phyloP scores from a whole-genome alignment of 2,329 filamentous ascomycete species.

The Fusarium dimerum region DNA sequence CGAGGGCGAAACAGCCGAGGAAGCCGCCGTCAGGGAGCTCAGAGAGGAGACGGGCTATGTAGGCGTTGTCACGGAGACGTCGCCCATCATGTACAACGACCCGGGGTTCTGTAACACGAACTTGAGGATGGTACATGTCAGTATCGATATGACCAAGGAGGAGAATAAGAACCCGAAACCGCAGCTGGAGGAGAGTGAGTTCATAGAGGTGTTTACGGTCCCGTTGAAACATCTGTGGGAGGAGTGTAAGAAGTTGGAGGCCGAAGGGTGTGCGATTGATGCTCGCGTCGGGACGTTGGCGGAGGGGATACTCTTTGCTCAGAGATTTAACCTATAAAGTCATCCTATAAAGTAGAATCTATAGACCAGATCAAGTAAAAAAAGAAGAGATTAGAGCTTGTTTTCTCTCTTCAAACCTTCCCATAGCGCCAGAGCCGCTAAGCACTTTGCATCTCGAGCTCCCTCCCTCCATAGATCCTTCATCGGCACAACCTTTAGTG shows the following conservation, averaged over 20 bases:
- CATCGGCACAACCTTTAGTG: slow-evolving; percentile 58
- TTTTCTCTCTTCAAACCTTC: slow-evolving; percentile 54
- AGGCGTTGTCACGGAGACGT: slow-evolving; percentile 55
- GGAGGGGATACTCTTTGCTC: slow-evolving; percentile 75
- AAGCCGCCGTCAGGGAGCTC: slow-evolving; percentile 64
- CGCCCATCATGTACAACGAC: slow-evolving; percentile 68
- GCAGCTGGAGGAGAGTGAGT: slow-evolving; percentile 76
- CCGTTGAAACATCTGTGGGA: slow-evolving; percentile 65
- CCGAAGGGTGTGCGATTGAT: slow-evolving; percentile 75
- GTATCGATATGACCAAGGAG: slow-evolving; percentile 66
- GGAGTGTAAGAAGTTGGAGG: slow-evolving; percentile 66
- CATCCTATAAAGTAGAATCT: neutral
- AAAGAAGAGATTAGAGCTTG: slow-evolving; percentile 34
- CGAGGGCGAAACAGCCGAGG: slow-evolving; percentile 59
- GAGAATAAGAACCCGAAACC: slow-evolving; percentile 71
- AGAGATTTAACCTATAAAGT: slow-evolving; percentile 33
- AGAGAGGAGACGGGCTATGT: slow-evolving; percentile 69
- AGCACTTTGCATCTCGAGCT: slow-evolving; percentile 59
- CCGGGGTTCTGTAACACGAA: slow-evolving; percentile 69
- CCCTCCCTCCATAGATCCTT: slow-evolving; percentile 59
- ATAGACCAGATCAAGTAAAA: neutral
- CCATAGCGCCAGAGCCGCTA: slow-evolving; percentile 60
- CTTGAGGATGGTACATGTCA: slow-evolving; percentile 70
- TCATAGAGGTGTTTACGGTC: slow-evolving; percentile 77
- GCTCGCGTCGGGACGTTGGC: slow-evolving; percentile 76